These are phyloP conservation scores for Lagenidium giganteum DNA, from an alignment of 352 stramenopile genomes.

Conservation along the genomic window DNA sequence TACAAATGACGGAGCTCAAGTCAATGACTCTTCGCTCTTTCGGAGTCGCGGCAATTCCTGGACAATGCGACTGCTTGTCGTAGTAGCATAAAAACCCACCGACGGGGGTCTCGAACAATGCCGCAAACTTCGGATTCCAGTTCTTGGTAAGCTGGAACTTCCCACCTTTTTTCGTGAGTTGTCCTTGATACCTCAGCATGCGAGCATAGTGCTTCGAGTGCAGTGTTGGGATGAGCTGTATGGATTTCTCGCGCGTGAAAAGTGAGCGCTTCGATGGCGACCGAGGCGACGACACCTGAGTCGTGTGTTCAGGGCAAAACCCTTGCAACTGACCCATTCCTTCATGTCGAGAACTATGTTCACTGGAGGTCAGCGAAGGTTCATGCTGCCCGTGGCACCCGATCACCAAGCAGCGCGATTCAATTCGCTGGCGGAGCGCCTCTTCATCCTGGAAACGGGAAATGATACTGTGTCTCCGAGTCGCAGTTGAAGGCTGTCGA, in stretches of 20 bases:
- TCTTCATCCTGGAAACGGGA: constrained; percentile 35
- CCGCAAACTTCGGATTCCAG: constrained; percentile 52
- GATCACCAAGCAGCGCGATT: constrained; percentile 44
- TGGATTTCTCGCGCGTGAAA: constrained; percentile 21
- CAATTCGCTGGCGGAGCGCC: constrained; percentile 30
- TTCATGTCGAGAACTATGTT: constrained; percentile 3
- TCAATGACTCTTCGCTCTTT: constrained; percentile 66
- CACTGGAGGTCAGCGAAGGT: background rate
- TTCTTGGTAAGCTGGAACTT: constrained; percentile 56
- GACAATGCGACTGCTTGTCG: constrained; percentile 60
- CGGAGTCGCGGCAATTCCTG: constrained; percentile 35
- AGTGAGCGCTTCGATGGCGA: constrained; percentile 29
- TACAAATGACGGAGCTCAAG: constrained; percentile 55
- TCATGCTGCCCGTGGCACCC: constrained; percentile 24
- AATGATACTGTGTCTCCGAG: constrained; percentile 18
- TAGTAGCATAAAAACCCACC: constrained; percentile 72
- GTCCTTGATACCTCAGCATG: constrained; percentile 54
- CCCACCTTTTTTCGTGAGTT: constrained; percentile 41
- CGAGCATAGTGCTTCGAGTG: constrained; percentile 40
- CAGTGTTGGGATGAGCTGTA: constrained; percentile 26
- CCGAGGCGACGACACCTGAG: constrained; percentile 15
- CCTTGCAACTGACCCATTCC: constrained; percentile 4
- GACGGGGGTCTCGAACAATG: constrained; percentile 54
- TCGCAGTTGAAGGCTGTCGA: background rate
- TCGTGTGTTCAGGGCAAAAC: constrained; percentile 29